Base-by-base conservation (phyloP, 2,329 filamentous ascomycete genomes). In the Beauveria caledonica region DNA sequence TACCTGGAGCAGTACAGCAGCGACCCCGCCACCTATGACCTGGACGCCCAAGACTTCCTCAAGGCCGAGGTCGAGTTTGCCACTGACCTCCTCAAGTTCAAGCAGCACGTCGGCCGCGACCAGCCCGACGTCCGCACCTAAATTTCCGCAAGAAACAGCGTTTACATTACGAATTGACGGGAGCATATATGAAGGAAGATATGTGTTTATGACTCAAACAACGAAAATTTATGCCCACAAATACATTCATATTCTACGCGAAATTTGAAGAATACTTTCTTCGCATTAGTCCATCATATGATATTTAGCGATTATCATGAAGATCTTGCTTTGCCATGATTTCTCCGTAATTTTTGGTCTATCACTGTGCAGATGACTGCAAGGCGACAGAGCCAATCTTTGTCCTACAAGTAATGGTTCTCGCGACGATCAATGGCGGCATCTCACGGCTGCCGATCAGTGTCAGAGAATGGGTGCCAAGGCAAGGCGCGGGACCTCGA, bases 101-200 rank as follows among this genome's bases (percentile, higher is more conserved):
- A 97, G 81, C 89, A 97, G 80, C 92, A 88, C 72, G 86, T 97
- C 68, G 92, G 92, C 72, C 87, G 92, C 63, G 91, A 91, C 68
- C 89, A 96, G 80, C 94, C 94, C 40, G 91, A 96, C 77, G 94
- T 99, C 70, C 96, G 92, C 87, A 99, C 93, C 63, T 97, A 86
- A 67, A 60, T 13, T 36, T 19, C 5, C 17, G 27, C 4, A 4
- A 40, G 10, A 3, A 19, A 23, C 2, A 17, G 11, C 21, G 9
- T 40, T 29, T 53, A n/a, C 21, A 39, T 15, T 13, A 52, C 25
- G 48, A 51, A 27, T 27, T 51, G 5, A 23, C n/a, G 7, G 33
- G 36, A 25, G 29, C 46, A 4, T 23, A 36, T 51, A 44, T 44
- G 56, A 58, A n/a, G 46, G 45, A 21, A 58, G 36, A 42, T 7